Evolutionary conservation across 345 rosid species (phyloP), one percentile per base, ranked within the genome.

Genomic region (Citrus australasica): DNA sequence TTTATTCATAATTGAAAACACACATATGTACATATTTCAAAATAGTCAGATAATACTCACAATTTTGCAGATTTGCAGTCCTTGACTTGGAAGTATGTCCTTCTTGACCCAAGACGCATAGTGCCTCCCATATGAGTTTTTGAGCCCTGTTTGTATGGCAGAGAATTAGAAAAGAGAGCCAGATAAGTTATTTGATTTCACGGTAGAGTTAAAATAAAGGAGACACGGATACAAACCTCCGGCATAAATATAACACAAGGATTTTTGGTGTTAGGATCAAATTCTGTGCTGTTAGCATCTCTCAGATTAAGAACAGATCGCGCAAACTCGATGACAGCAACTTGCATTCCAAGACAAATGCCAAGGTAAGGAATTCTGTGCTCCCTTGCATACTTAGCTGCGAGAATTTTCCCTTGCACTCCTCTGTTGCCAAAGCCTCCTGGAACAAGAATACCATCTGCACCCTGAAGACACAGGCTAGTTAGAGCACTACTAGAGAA

Each of bases 401-500:
- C 96, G 24, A 89, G 82, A 77, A 94, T 94, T 88, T 97, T 97
- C 75, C 99, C 98, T 84, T 90, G 83, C 65, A 97, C 97, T 62
- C 99, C 99, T 84, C 99, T 86, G 71, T 90, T 88, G 22, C 99
- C 99, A 86, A 97, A 97, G 63, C 99, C 99, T 81, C 99, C 99
- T 6, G 99, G 99, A 42, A 97, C 98, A 77, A 97, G 89, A 82
- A 93, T 38, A 56, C 98, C 99, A 87, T 94, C 90, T 66, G 99
- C 97, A 79, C 89, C 93, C 99, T 96, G 88, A 78, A 78, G 71
- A 77, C 35, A 69, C 42, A 74, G 38, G 30, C 60, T 27, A 48
- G 78, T 80, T 71, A 79, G 63, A 73, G 59, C 72, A 62, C 33
- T 0, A 19, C 33, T 9, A 69, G 37, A 69, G 46, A 67, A 51